Evolutionary conservation across 78 protist species (phyloP), one percentile per base, ranked within the genome.

Genomic region (Dictyostelium purpureum): DNA sequence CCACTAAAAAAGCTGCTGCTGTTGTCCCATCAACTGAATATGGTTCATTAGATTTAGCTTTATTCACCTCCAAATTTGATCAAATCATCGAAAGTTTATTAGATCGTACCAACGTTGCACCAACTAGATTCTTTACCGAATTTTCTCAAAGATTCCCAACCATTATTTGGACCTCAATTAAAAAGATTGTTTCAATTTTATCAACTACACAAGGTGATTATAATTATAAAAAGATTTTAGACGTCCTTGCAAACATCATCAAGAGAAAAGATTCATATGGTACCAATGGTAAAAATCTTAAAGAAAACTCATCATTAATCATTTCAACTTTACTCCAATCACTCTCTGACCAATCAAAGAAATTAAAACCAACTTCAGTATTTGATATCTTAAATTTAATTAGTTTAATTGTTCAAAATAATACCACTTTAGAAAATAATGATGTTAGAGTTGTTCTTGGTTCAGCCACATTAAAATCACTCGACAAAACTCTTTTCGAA

Each of bases 111-210:
- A 75, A 75, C 35, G 21, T 51, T 1, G 66, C 52, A 47, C 81
- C 65, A 75, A 19, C 85, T 21, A 57, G 81, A 19, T 85, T 85
- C 77, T 40, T 73, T 74, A 16, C 47, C 4, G 92, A 85, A 24
- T 85, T 74, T 51, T 28, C 92, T 21, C 82, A 70, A 59, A 59
- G 82, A 43, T 85, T 73, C 77, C 92, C 92, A 24, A 77, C 47
- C 0, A 12, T 85, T 3, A 52, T 61, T 26, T 70, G 70, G 75
- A 10, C 31, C 18, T 74, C 78, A 24, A 73, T 85, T 18, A 28
- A 33, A 42, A 73, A 85, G 49, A 5, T 85, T 63, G 24, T 65
- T 4, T 9, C 31, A 1, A 21, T 43, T 14, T 33, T 43, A 11
- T 26, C 28, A 6, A 19, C 43, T 0, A 9, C 59, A 6, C 37